phyloP scores from a whole-genome alignment of 2,329 filamentous ascomycete species.

The Fonsecaea pedrosoi region DNA sequence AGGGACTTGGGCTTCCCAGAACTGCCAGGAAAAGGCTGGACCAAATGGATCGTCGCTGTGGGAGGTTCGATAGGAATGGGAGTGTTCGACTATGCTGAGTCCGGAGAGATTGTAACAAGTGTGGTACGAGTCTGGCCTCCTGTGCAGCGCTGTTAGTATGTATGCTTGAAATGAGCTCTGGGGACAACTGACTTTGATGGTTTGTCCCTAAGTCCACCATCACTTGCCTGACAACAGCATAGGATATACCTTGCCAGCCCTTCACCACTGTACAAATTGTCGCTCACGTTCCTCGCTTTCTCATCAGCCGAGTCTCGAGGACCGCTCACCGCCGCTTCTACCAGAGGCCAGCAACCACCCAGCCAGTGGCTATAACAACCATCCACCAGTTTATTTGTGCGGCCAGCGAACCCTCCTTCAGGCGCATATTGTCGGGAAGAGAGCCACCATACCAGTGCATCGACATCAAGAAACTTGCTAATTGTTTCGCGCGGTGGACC shows the following conservation, averaged over 20 bases:
- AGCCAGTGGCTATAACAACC: conserved; percentile 99
- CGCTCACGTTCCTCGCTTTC: conserved; percentile 9
- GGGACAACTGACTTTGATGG: conserved; percentile 74
- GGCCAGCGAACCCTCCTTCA: conserved; percentile 89
- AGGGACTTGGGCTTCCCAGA: conserved; percentile 52
- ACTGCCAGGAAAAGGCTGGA: conserved; percentile 50
- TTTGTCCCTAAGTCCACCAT: conserved; percentile 90
- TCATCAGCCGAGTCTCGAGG: conserved; percentile 45
- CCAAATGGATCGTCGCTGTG: conserved; percentile 44
- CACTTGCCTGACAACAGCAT: conserved; percentile 79
- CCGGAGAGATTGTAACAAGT: conserved; percentile 90
- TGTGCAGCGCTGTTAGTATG: conserved; percentile 48
- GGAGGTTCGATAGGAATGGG: conserved; percentile 52
- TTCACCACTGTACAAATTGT: conserved; percentile 74
- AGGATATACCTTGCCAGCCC: conserved; percentile 89
- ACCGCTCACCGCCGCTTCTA: conserved; percentile 77
- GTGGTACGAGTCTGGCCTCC: conserved; percentile 85
- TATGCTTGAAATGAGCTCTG: conserved; percentile 22
- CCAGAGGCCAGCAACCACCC: conserved; percentile 88
- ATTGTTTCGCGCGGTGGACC: conserved; percentile 78
- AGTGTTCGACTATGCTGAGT: conserved; percentile 79
- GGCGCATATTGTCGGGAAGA: conserved; percentile 87
- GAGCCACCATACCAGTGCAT: conserved; percentile 82
- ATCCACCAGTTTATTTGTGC: conserved; percentile 97
- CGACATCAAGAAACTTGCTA: conserved; percentile 76